Evolutionary conservation across 495 filamentous ascomycete genomes (phyloP).

Genomic region (Xylaria palmicola): DNA sequence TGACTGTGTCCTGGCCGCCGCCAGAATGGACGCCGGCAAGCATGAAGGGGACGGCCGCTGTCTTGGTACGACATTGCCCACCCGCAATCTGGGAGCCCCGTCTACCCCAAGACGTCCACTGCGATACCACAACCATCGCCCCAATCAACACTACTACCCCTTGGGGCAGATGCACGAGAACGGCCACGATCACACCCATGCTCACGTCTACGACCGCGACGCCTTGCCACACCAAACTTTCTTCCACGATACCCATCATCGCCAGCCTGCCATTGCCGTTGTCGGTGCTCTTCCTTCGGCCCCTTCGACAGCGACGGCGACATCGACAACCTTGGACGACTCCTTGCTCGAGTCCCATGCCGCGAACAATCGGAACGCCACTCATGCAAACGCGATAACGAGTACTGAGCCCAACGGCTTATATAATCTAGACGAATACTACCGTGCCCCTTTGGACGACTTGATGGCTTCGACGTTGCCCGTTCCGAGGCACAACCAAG

Average conservation of each 20-base stretch:
- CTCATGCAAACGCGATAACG: conserved; percentile 33
- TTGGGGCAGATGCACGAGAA: conserved; percentile 17
- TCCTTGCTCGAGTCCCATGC: conserved; percentile 37
- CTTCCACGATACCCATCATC: conserved; percentile 18
- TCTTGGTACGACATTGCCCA: conserved; percentile 35
- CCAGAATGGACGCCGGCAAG: conserved; percentile 22
- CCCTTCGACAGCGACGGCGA: conserved; percentile 14
- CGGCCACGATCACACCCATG: conserved; percentile 13
- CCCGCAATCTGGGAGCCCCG: conserved; percentile 34
- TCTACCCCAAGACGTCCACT: conserved; percentile 27
- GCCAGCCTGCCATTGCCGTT: background rate
- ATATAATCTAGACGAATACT: conserved; percentile 53
- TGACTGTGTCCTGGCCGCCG: conserved; percentile 21
- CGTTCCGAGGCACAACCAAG: conserved; percentile 29
- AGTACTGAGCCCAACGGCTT: conserved; percentile 35
- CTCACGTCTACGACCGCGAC: conserved; percentile 19
- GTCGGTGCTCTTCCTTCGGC: background rate
- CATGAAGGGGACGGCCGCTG: conserved; percentile 33
- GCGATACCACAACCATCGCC: conserved; percentile 22
- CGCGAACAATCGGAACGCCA: conserved; percentile 38
- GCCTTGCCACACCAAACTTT: conserved; percentile 23
- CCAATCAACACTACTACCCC: conserved; percentile 17
- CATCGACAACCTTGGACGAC: conserved; percentile 13
- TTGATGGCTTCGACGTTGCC: conserved; percentile 36
- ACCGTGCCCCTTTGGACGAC: conserved; percentile 44